phyloP scores from a whole-genome alignment of 1,139 yeast genomes.

The Protomyces inundatus region DNA sequence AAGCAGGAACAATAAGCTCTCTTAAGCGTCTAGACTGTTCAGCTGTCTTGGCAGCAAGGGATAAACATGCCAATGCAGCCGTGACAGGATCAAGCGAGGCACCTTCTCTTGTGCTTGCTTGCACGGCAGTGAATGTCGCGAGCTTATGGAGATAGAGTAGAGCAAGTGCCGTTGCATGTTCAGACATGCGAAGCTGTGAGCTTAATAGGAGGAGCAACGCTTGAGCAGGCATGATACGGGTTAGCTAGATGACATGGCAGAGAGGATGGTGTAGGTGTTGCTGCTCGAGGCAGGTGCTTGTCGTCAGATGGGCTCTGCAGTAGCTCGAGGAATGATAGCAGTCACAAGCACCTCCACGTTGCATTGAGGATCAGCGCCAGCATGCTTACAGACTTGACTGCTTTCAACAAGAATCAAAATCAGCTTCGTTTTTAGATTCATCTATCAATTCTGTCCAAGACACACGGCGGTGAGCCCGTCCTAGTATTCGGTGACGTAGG shows the following conservation, averaged over 20 bases:
- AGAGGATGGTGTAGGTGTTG: too few species aligned
- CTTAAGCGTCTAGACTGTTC: slow-evolving; percentile 32
- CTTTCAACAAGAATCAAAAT: neutral
- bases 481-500: too few species aligned
- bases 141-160: slow-evolving; percentile 17
- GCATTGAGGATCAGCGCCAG: neutral
- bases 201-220: neutral
- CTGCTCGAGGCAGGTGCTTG: too few species aligned
- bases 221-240: neutral
- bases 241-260: too few species aligned
- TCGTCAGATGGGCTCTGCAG: too few species aligned
- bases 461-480: too few species aligned
- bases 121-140: neutral
- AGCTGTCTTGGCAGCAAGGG: slow-evolving; percentile 31
- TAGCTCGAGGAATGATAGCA: neutral
- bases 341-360: neutral
- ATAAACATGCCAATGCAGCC: slow-evolving; percentile 27
- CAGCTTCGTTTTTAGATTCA: too few species aligned
- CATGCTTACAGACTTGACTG: neutral
- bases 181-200: slow-evolving; percentile 21
- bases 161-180: slow-evolving; percentile 22
- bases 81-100: slow-evolving; percentile 12
- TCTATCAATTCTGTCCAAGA: too few species aligned
- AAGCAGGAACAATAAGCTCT: slow-evolving; percentile 32
- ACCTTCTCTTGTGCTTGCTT: neutral